A percentile compares a stretch with the other conserved stretches of the same genome.
Evolutionary conservation across 768 basidiomycete species (phyloP).

Genomic region (Suillus subluteus): DNA sequence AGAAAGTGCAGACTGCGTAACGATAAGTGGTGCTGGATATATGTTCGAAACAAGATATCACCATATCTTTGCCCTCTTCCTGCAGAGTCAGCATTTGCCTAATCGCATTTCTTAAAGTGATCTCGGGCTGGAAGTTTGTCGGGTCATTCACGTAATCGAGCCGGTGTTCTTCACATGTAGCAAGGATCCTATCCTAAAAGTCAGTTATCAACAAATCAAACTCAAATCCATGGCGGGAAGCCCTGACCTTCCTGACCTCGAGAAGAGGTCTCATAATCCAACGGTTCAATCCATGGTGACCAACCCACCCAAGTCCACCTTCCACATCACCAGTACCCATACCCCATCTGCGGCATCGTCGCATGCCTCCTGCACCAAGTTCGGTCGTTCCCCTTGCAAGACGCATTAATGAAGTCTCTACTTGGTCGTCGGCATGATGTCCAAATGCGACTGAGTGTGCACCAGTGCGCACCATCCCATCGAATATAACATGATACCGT

Average conservation of each 20-base stretch:
- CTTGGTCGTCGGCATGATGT: slow-evolving; percentile 84
- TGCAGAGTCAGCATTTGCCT: slow-evolving; percentile 46
- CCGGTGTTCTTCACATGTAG: slow-evolving; percentile 68
- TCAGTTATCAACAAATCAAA: slow-evolving; percentile 11
- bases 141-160: slow-evolving; percentile 66
- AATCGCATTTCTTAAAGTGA: slow-evolving; percentile 75
- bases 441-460: slow-evolving; percentile 60
- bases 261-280: slow-evolving; percentile 80
- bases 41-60: background rate
- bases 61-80: slow-evolving; percentile 19
- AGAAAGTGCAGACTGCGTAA: slow-evolving; percentile 5
- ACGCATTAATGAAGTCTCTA: slow-evolving; percentile 80
- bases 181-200: slow-evolving; percentile 75
- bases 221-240: background rate
- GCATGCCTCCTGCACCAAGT: slow-evolving; percentile 71
- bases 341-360: slow-evolving; percentile 69
- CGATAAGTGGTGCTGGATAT: slow-evolving; percentile 7
- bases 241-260: slow-evolving; percentile 64
- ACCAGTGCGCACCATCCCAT: slow-evolving; percentile 43
- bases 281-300: slow-evolving; percentile 58
- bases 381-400: slow-evolving; percentile 58
- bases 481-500: slow-evolving; percentile 57
- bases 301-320: slow-evolving; percentile 44
- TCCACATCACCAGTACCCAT: slow-evolving; percentile 57
- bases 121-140: slow-evolving; percentile 74